A percentile compares a stretch with the other conserved stretches of the same genome.
Conservation (phyloP, 2,329 filamentous ascomycete genomes). For the Aspergillus neoniger region DNA sequence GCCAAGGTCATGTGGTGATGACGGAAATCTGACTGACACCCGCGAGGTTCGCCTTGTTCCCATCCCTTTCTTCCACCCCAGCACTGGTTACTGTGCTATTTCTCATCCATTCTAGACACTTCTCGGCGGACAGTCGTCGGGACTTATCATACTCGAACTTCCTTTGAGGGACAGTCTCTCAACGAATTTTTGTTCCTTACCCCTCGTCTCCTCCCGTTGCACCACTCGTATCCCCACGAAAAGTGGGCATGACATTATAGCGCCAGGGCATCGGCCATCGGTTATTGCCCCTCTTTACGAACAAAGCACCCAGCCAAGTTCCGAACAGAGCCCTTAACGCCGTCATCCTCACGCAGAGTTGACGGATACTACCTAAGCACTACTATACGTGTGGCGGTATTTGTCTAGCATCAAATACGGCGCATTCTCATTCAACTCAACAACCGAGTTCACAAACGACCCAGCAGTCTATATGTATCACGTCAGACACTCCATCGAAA, state of each 20-base stretch:
- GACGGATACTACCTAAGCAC: not conserved
- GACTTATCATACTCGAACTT: not conserved
- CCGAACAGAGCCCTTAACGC: not conserved
- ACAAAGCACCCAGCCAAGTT: not conserved
- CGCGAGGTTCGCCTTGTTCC: slow-evolving; percentile 14
- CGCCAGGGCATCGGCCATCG: slow-evolving; percentile 7
- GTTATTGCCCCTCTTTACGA: slow-evolving; percentile 4
- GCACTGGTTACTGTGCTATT: slow-evolving; percentile 20
- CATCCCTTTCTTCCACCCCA: slow-evolving; percentile 12
- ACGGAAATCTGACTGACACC: slow-evolving; percentile 26
- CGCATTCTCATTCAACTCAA: not conserved
- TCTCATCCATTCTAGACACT: slow-evolving; percentile 6
- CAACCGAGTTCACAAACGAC: not conserved
- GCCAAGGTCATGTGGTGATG: slow-evolving; percentile 25
- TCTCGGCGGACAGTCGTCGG: slow-evolving; percentile 1
- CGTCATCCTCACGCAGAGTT: not conserved
- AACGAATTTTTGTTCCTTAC: slow-evolving; percentile 12
- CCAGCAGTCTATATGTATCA: slow-evolving; percentile 27
- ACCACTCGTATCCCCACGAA: slow-evolving; percentile 19
- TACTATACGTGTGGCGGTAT: slow-evolving; percentile 17
- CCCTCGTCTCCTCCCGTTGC: slow-evolving; percentile 20
- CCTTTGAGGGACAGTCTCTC: slow-evolving; percentile 7
- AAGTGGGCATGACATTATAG: slow-evolving; percentile 23
- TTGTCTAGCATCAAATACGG: slow-evolving; percentile 8
- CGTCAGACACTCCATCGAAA: slow-evolving; percentile 15